These are phyloP conservation scores for Dioscorea cayenensis DNA, from an alignment of 116 monocot species.

Conservation along the genomic window DNA sequence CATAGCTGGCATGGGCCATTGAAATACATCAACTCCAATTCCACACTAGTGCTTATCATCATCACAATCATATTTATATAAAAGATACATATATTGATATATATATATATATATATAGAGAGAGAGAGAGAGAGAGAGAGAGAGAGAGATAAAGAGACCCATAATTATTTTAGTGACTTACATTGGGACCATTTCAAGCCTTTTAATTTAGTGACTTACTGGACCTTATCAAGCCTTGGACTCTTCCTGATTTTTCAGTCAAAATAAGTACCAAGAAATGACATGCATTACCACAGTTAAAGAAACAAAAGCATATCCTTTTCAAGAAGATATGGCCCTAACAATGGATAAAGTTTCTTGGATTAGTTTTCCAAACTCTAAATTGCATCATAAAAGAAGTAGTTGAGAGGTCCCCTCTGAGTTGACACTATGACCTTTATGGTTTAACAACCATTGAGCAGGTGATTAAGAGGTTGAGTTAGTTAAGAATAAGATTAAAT, in stretches of 20 bases:
- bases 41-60: background rate
- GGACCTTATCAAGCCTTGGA: too few relatives aligned
- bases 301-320: background rate
- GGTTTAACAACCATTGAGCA: background rate
- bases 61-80: background rate
- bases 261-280: too few relatives aligned
- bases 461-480: background rate
- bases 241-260: too few relatives aligned
- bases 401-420: background rate
- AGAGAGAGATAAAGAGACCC: too few relatives aligned
- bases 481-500: background rate
- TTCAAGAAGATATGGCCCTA: background rate
- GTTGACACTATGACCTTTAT: background rate
- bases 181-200: too few relatives aligned
- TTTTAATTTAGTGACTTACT: too few relatives aligned
- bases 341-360: background rate
- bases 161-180: too few relatives aligned
- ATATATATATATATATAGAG: too few relatives aligned
- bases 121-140: too few relatives aligned
- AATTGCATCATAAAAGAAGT: background rate
- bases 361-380: background rate
- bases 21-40: constrained; percentile 8
- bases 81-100: too few relatives aligned
- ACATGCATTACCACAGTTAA: too few relatives aligned
- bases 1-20: constrained; percentile 5